Percentiles rank a stretch among this genome's conserved stretches.
Evolutionary conservation across 805 yeast species (phyloP).

Genomic region (Priceomyces castillae): DNA sequence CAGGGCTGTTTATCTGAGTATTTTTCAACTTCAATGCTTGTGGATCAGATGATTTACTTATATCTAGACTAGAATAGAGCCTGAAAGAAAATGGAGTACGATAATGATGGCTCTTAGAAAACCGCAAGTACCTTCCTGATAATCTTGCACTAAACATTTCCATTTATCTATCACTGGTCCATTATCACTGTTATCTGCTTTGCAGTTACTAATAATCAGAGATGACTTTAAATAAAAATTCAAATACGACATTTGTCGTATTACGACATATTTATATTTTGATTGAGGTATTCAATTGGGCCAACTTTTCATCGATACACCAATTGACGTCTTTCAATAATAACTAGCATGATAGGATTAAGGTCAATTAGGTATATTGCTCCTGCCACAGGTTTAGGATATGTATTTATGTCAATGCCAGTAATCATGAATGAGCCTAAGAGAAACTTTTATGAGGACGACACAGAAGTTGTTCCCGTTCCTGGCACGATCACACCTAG

Average conservation of each 20-base stretch:
- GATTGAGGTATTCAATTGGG: background rate
- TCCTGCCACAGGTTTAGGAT: conserved; percentile 1
- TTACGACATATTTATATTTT: background rate
- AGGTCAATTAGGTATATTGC: background rate
- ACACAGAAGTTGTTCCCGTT: conserved; percentile 41
- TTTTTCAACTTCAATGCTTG: conserved; percentile 1
- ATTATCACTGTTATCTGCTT: background rate
- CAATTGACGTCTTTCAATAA: background rate
- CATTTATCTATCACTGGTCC: background rate
- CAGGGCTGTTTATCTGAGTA: background rate
- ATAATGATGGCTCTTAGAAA: background rate
- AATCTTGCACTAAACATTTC: background rate
- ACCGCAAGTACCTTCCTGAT: background rate
- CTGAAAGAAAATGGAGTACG: background rate
- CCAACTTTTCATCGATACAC: background rate
- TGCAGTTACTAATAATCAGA: background rate
- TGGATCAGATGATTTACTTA: background rate
- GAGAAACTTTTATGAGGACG: conserved; percentile 52
- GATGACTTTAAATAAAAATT: background rate
- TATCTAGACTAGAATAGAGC: background rate
- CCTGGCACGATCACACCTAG: conserved; percentile 52
- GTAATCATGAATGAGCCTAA: conserved; percentile 19
- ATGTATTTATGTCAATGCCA: background rate
- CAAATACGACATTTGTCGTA: background rate
- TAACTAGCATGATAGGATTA: background rate